Conservation (phyloP, 345 rosid species). For the Lepidium aucheri region DNA sequence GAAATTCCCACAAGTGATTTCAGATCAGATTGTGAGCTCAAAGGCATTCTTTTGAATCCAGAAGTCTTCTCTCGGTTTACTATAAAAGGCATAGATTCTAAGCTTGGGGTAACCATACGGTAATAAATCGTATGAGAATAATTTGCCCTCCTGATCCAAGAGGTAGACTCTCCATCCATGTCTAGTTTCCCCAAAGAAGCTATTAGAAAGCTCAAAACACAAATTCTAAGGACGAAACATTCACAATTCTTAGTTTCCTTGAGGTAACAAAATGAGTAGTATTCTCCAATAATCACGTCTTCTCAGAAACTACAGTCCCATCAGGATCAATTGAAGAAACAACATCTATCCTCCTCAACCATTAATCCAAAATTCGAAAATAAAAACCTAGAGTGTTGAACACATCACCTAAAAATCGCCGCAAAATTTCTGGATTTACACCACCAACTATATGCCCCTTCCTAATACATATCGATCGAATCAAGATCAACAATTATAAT, state of each 20-base stretch:
- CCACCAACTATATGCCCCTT: constrained; percentile 26
- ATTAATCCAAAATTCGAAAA: background rate
- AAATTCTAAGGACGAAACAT: background rate
- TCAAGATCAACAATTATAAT: background rate
- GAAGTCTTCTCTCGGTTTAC: constrained; percentile 11
- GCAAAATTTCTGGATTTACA: constrained; percentile 33
- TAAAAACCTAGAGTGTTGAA: constrained; percentile 30
- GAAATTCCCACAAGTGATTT: constrained; percentile 14
- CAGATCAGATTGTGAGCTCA: constrained; percentile 20
- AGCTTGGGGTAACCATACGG: constrained; percentile 44
- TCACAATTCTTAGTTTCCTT: background rate
- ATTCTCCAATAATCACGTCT: constrained; percentile 15
- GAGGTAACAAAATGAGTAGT: background rate
- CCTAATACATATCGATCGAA: constrained; percentile 1
- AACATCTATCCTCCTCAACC: background rate
- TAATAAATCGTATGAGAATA: constrained; percentile 64
- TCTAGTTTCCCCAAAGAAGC: background rate
- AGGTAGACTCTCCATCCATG: constrained; percentile 54
- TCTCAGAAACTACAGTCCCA: constrained; percentile 20
- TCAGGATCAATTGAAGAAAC: background rate
- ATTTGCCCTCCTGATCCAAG: constrained; percentile 76
- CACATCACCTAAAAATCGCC: constrained; percentile 14
- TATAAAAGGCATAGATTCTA: constrained; percentile 30
- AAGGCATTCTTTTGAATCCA: constrained; percentile 35
- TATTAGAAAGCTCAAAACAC: constrained; percentile 15